Percentiles rank a stretch among this genome's conserved stretches.
phyloP scores from a whole-genome alignment of 2,329 filamentous ascomycete species.

The Ceratocystis eucalypticola region DNA sequence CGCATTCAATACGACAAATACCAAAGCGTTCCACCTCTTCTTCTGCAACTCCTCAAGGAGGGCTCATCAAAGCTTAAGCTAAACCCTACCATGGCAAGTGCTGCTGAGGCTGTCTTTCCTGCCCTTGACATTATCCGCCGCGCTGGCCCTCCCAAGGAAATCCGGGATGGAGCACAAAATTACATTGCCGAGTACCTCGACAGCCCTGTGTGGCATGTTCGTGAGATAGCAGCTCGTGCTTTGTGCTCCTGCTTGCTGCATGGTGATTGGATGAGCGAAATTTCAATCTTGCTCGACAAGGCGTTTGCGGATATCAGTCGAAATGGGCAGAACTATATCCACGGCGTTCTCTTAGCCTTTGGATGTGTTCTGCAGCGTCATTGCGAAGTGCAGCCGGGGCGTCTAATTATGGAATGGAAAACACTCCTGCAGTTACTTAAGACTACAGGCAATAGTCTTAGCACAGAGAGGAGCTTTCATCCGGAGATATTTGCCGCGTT shows the following conservation, averaged over 20 bases:
- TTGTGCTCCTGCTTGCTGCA: constrained; percentile 49
- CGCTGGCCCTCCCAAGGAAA: constrained; percentile 48
- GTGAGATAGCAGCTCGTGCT: constrained; percentile 67
- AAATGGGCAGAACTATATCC: constrained; percentile 38
- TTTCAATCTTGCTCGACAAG: constrained; percentile 25
- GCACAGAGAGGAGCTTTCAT: constrained; percentile 24
- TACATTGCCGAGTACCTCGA: constrained; percentile 50
- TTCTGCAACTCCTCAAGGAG: constrained; percentile 47
- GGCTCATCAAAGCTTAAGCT: constrained; percentile 34
- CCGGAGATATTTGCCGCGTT: not conserved
- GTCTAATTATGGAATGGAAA: constrained; percentile 23
- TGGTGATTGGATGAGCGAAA: constrained; percentile 33
- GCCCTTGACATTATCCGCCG: constrained; percentile 69
- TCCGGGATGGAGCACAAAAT: constrained; percentile 40
- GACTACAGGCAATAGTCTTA: constrained; percentile 11
- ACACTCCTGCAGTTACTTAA: constrained; percentile 10
- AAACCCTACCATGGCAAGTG: constrained; percentile 26
- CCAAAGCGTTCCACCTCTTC: constrained; percentile 47
- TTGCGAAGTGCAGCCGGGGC: constrained; percentile 32
- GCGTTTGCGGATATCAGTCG: constrained; percentile 23
- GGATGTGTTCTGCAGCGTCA: constrained; percentile 45
- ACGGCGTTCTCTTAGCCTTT: constrained; percentile 44
- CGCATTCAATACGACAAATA: constrained; percentile 59
- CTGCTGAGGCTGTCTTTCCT: constrained; percentile 64
- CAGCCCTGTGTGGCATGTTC: constrained; percentile 64